phyloP scores from a whole-genome alignment of 2,329 filamentous ascomycete species.

The Cryoendolithus antarcticus region DNA sequence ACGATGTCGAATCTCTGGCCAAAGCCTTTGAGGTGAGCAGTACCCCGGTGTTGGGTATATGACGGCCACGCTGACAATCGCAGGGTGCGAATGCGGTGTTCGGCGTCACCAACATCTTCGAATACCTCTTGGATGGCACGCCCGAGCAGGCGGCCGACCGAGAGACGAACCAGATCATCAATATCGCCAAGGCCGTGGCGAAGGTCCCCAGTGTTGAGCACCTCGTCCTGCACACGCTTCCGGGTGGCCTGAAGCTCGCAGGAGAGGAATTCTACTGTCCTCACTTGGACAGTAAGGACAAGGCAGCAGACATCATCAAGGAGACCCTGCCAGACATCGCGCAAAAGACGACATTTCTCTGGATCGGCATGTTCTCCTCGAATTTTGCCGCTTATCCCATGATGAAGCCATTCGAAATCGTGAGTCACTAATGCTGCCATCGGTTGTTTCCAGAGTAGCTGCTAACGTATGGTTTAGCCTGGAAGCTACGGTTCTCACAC shows the following conservation, averaged over 20 bases:
- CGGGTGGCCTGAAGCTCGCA: conserved; percentile 4
- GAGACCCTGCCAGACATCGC: conserved; percentile 7
- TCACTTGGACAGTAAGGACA: conserved; percentile 9
- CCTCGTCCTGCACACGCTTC: conserved; percentile 9
- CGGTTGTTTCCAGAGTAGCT: background rate
- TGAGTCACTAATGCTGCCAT: background rate
- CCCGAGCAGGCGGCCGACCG: conserved; percentile 6
- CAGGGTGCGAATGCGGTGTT: conserved; percentile 10
- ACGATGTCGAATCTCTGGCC: conserved; percentile 8
- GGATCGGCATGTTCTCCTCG: conserved; percentile 10
- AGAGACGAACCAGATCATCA: conserved; percentile 9
- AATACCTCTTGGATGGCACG: conserved; percentile 6
- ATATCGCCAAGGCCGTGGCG: conserved; percentile 9
- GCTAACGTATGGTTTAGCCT: background rate
- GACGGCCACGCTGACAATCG: too few species aligned
- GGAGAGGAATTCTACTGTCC: conserved; percentile 4
- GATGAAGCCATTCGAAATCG: conserved; percentile 6
- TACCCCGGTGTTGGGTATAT: too few species aligned
- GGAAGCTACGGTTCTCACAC: conserved; percentile 4
- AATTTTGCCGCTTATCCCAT: conserved; percentile 7
- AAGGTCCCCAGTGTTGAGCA: conserved; percentile 6
- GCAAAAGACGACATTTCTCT: conserved; percentile 12
- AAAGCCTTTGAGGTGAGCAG: conserved; percentile 7
- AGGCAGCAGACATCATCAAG: conserved; percentile 10
- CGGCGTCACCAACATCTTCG: conserved; percentile 12